Evolutionary conservation across 2,329 filamentous ascomycete genomes (phyloP).

Genomic region (Periglandula ipomoeae): DNA sequence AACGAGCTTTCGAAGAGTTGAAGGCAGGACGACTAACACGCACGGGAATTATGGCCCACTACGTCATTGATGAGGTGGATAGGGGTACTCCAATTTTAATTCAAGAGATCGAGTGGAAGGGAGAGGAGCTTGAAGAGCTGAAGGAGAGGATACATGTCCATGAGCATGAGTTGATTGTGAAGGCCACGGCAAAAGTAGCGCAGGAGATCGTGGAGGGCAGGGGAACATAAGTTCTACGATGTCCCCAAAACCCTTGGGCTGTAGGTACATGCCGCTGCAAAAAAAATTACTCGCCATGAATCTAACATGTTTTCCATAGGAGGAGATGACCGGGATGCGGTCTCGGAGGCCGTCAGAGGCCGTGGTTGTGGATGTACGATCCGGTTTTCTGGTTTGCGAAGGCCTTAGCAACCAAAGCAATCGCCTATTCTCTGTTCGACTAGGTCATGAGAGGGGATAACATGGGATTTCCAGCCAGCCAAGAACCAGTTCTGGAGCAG

Average conservation of each 20-base stretch:
- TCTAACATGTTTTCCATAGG: too few relatives aligned
- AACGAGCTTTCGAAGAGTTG: conserved; percentile 67
- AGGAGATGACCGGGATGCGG: too few relatives aligned
- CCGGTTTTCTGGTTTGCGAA: too few relatives aligned
- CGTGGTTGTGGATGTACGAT: too few relatives aligned
- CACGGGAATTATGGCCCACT: conserved; percentile 86
- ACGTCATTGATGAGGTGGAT: conserved; percentile 74
- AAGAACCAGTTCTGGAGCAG: too few relatives aligned
- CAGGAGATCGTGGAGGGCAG: conserved; percentile 24
- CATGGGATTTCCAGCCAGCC: too few relatives aligned
- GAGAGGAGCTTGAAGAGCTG: conserved; percentile 56
- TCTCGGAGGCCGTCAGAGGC: too few relatives aligned
- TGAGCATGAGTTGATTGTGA: conserved; percentile 73
- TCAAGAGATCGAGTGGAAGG: conserved; percentile 45
- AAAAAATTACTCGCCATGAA: too few relatives aligned
- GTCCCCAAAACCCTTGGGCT: not conserved
- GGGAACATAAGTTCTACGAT: not conserved
- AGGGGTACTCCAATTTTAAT: conserved; percentile 57
- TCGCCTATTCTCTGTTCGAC: too few relatives aligned
- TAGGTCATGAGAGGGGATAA: too few relatives aligned
- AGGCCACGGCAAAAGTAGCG: conserved; percentile 51
- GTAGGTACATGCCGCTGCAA: too few relatives aligned
- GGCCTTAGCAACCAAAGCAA: too few relatives aligned
- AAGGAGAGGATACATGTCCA: conserved; percentile 64
- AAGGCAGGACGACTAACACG: conserved; percentile 51